Conservation (phyloP, 1,139 yeast genomes). For the Candida anutae region DNA sequence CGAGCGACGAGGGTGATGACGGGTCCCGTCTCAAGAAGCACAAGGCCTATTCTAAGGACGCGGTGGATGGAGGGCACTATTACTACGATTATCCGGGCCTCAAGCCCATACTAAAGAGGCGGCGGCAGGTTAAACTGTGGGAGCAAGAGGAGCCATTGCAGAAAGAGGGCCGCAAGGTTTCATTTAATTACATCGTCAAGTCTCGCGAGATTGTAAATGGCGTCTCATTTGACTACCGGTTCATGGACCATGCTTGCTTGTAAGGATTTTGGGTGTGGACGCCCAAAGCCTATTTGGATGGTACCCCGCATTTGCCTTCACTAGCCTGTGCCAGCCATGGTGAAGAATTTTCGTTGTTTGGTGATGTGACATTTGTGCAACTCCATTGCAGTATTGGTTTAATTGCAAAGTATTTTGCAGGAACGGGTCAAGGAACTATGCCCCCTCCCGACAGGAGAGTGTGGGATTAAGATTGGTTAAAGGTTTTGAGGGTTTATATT, state of each 20-base stretch:
- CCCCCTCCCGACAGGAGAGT: no score
- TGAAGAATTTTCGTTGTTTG: no score
- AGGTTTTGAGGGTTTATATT: no score
- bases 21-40: not conserved
- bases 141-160: constrained; percentile 1
- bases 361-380: no score
- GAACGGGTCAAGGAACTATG: no score
- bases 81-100: constrained; percentile 6
- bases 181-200: constrained; percentile 33
- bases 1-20: not conserved
- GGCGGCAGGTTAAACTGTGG: not conserved
- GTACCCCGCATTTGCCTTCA: no score
- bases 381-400: no score
- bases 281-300: no score
- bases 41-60: not conserved
- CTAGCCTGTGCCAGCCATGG: no score
- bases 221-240: constrained; percentile 35
- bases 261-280: no score
- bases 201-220: constrained; percentile 39
- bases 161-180: constrained; percentile 22
- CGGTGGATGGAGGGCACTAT: not conserved
- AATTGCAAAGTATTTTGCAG: no score
- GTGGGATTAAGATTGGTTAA: no score
- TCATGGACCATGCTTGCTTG: constrained; percentile 21
- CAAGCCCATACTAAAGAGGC: constrained; percentile 5